Percentiles rank a stretch among this genome's conserved stretches.
These are phyloP conservation scores for Herpetomonas tarakana DNA, from an alignment of 208 protist genomes.

Conservation along the genomic window DNA sequence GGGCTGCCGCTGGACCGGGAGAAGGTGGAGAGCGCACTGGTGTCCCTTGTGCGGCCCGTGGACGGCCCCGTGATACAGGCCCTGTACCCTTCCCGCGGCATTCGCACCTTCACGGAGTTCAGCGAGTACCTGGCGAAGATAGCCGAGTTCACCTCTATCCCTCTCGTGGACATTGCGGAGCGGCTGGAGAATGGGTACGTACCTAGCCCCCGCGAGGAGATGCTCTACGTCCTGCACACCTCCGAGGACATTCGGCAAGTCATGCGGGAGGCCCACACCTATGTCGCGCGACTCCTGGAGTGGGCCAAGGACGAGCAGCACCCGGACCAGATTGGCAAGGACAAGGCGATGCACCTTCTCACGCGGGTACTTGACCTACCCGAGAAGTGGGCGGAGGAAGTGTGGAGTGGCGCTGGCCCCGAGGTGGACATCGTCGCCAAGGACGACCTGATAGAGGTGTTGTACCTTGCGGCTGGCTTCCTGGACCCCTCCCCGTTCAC, in stretches of 20 bases:
- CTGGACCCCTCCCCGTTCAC: conserved; percentile 74
- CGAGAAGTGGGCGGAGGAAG: conserved; percentile 36
- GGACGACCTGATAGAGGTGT: conserved; percentile 56
- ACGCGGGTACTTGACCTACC: conserved; percentile 32
- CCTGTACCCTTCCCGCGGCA: conserved; percentile 69
- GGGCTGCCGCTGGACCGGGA: conserved; percentile 53
- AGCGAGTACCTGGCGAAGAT: conserved; percentile 76
- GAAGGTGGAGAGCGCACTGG: conserved; percentile 60
- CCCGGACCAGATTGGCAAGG: conserved; percentile 27
- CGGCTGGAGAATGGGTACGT: conserved; percentile 63
- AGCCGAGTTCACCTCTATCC: conserved; percentile 60
- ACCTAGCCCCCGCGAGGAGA: conserved; percentile 50
- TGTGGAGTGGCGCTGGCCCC: conserved; percentile 23
- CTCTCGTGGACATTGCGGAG: conserved; percentile 60
- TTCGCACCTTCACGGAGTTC: conserved; percentile 55
- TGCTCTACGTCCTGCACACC: conserved; percentile 26
- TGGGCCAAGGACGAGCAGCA: conserved; percentile 42
- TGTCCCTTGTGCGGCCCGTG: conserved; percentile 38
- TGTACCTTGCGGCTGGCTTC: conserved; percentile 40
- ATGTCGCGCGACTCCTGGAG: conserved; percentile 32
- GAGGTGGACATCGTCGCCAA: conserved; percentile 29
- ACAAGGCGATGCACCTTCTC: conserved; percentile 38
- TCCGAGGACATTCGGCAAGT: conserved; percentile 37
- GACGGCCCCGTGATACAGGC: conserved; percentile 63
- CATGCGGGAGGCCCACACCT: conserved; percentile 27